phyloP scores from a whole-genome alignment of 495 filamentous ascomycete genomes.

The Rhypophila decipiens region DNA sequence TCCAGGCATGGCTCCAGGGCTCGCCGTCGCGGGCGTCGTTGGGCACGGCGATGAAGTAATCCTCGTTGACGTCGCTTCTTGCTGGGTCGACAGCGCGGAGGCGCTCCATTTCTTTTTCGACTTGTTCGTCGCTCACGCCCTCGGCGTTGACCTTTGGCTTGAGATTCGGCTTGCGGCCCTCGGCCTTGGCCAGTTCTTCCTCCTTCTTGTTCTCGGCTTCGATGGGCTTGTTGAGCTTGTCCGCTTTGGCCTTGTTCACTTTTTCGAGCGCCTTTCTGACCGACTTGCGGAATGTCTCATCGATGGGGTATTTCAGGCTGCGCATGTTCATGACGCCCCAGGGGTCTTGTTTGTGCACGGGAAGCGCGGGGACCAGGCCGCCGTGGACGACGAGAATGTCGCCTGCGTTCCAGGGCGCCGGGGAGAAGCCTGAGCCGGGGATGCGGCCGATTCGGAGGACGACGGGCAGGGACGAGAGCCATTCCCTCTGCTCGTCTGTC shows the following conservation, averaged over 20 bases:
- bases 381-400: constrained; percentile 74
- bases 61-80: background rate
- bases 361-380: constrained; percentile 69
- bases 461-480: constrained; percentile 64
- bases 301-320: constrained; percentile 44
- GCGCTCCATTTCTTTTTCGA: constrained; percentile 1
- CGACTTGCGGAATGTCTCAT: constrained; percentile 4
- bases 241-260: background rate
- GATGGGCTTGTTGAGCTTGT: background rate
- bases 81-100: background rate
- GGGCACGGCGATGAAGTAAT: constrained; percentile 46
- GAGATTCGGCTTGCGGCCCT: constrained; percentile 3
- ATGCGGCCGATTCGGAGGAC: constrained; percentile 64
- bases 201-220: background rate
- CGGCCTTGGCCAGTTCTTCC: constrained; percentile 2
- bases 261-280: background rate
- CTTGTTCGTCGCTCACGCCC: background rate
- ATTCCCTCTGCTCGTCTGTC: constrained; percentile 52
- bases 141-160: background rate
- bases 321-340: constrained; percentile 88
- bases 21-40: constrained; percentile 50
- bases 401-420: constrained; percentile 37
- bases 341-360: constrained; percentile 68
- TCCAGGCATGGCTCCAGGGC: constrained; percentile 62
- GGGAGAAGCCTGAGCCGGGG: constrained; percentile 18